Evolutionary conservation across 2,329 filamentous ascomycete species (phyloP).

Genomic region (Blastomyces gilchristii): DNA sequence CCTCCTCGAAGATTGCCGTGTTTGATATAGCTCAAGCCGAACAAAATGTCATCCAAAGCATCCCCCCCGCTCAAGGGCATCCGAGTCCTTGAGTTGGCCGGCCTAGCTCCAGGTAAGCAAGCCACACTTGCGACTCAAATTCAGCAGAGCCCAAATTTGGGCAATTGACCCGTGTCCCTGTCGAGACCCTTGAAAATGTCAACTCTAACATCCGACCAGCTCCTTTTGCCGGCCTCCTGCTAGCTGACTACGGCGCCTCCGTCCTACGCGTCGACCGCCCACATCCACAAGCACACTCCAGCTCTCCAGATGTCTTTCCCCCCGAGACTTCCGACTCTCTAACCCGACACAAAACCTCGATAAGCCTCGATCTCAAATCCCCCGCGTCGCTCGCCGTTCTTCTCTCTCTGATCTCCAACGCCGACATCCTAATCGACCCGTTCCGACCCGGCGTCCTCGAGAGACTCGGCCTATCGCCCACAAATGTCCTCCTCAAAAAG

Average conservation of each 20-base stretch:
- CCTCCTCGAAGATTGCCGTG: neutral
- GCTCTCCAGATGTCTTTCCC: conserved; percentile 27
- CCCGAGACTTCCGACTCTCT: conserved; percentile 58
- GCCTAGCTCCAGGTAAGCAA: conserved; percentile 21
- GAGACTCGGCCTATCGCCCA: conserved; percentile 65
- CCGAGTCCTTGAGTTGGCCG: conserved; percentile 22
- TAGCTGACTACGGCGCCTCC: conserved; percentile 79
- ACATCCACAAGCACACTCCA: conserved; percentile 31
- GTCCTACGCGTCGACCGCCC: conserved; percentile 75
- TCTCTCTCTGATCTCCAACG: conserved; percentile 49
- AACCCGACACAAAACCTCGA: conserved; percentile 68
- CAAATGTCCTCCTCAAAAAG: conserved; percentile 49
- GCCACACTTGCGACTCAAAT: conserved; percentile 16
- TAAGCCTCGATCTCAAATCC: conserved; percentile 69
- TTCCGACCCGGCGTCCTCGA: conserved; percentile 88
- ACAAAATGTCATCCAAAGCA: conserved; percentile 6
- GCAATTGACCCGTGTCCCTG: neutral
- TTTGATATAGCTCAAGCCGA: neutral
- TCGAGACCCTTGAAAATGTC: neutral
- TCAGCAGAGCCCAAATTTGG: conserved; percentile 21
- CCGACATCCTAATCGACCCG: conserved; percentile 83
- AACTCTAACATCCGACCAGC: conserved; percentile 39
- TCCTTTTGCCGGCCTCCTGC: conserved; percentile 77
- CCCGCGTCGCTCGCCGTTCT: conserved; percentile 54
- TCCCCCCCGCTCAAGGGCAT: conserved; percentile 18